Percentiles rank a stretch among this genome's conserved stretches.
Evolutionary conservation across 768 basidiomycete genomes (phyloP).

Genomic region (Phaffia tasmanica): DNA sequence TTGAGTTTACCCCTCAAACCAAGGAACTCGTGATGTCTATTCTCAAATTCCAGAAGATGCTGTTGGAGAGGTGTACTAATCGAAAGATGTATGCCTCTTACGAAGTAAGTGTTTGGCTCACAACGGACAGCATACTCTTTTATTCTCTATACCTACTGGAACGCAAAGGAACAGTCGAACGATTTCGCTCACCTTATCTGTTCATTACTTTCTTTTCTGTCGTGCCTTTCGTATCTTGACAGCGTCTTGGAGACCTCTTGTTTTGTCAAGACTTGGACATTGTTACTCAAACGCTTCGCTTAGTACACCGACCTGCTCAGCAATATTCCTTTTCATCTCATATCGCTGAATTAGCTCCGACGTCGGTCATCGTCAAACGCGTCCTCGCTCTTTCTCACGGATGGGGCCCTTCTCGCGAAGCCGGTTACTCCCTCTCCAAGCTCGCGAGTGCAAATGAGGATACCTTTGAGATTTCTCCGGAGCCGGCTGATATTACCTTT

Average conservation of each 20-base stretch:
- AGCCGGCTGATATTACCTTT: conserved; percentile 32
- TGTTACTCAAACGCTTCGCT: conserved; percentile 65
- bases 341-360: conserved; percentile 69
- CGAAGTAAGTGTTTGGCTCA: conserved; percentile 55
- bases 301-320: conserved; percentile 83
- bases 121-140: background rate
- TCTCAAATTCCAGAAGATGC: conserved; percentile 71
- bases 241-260: conserved; percentile 84
- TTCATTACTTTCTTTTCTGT: background rate
- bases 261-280: conserved; percentile 82
- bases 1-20: conserved; percentile 59
- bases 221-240: conserved; percentile 17
- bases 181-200: conserved; percentile 15
- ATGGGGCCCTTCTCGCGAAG: conserved; percentile 68
- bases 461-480: conserved; percentile 28
- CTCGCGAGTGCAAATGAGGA: conserved; percentile 44
- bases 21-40: conserved; percentile 70
- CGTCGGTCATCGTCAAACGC: conserved; percentile 53
- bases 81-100: conserved; percentile 92
- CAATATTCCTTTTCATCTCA: conserved; percentile 77
- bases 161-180: background rate
- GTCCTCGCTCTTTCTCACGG: conserved; percentile 72
- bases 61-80: conserved; percentile 96
- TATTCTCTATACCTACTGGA: too few species aligned
- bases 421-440: conserved; percentile 63